phyloP scores from a whole-genome alignment of 371 early-diverging fungal species.

The Smittium mucronatum region DNA sequence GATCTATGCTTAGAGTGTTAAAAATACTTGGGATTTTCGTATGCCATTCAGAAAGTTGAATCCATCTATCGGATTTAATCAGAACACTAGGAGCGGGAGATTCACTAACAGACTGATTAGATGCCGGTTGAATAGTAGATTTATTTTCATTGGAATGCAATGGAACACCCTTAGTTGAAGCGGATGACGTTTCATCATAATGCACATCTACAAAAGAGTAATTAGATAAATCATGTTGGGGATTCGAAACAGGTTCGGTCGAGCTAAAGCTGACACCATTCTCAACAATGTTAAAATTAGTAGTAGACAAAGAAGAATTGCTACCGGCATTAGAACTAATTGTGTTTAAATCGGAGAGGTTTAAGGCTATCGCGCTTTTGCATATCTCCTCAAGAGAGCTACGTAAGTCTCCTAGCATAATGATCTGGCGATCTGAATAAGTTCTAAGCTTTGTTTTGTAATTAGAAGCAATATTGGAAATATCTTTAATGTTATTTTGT shows the following conservation, averaged over 20 bases:
- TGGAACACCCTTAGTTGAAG: too few species aligned
- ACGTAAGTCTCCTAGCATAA: neutral
- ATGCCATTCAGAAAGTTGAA: neutral
- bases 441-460: neutral
- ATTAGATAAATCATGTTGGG: too few species aligned
- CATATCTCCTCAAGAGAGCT: neutral
- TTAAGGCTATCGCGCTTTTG: neutral
- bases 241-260: too few species aligned
- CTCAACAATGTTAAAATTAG: too few species aligned
- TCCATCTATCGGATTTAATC: constrained; percentile 4
- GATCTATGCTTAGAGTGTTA: neutral
- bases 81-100: too few species aligned
- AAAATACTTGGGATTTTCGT: neutral
- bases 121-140: too few species aligned
- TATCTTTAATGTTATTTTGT: neutral
- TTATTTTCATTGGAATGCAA: too few species aligned
- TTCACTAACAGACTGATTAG: too few species aligned
- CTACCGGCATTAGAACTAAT: neutral
- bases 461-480: neutral
- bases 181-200: too few species aligned
- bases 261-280: too few species aligned
- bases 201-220: too few species aligned
- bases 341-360: neutral
- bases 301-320: neutral
- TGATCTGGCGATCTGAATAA: neutral